phyloP scores from a whole-genome alignment of 2,329 filamentous ascomycete species.

The Fusarium sp. region DNA sequence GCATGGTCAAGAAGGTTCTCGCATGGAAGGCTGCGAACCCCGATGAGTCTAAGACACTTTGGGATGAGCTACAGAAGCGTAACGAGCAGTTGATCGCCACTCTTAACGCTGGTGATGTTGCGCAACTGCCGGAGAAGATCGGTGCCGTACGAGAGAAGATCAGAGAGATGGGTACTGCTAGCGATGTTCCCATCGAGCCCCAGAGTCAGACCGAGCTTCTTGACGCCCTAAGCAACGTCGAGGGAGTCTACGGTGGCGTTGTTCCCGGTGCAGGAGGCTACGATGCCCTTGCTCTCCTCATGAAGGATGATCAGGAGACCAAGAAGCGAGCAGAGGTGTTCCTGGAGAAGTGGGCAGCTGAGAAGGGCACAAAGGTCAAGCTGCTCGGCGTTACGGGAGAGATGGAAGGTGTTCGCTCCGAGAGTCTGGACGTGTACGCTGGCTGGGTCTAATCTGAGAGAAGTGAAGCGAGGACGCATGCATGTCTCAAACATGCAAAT shows the following conservation, averaged over 20 bases:
- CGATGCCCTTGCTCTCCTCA: constrained; percentile 85
- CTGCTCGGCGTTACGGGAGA: constrained; percentile 77
- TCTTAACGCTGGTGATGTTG: constrained; percentile 63
- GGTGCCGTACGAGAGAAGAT: constrained; percentile 70
- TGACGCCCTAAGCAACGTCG: constrained; percentile 76
- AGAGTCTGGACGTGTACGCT: constrained; percentile 57
- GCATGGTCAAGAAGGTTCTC: constrained; percentile 94
- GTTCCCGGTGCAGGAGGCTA: constrained; percentile 95
- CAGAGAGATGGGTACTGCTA: constrained; percentile 77
- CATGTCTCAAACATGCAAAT: constrained; percentile 31
- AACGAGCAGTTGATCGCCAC: constrained; percentile 78
- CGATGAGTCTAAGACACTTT: constrained; percentile 74
- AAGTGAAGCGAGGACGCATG: constrained; percentile 15
- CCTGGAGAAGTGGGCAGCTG: constrained; percentile 71
- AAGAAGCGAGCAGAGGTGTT: constrained; percentile 69
- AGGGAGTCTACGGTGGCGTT: constrained; percentile 89
- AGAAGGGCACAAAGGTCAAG: constrained; percentile 71
- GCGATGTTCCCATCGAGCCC: constrained; percentile 89
- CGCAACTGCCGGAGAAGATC: constrained; percentile 60
- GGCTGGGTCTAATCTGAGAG: constrained; percentile 54
- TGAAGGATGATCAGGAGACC: constrained; percentile 77
- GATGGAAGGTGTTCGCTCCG: constrained; percentile 70
- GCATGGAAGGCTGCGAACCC: constrained; percentile 78
- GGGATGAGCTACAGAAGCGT: constrained; percentile 76
- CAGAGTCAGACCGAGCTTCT: constrained; percentile 84